Evolutionary conservation across 2,329 filamentous ascomycete genomes (phyloP), one percentile per base, ranked within the genome.

Genomic region (Paecilomyces fulvus): DNA sequence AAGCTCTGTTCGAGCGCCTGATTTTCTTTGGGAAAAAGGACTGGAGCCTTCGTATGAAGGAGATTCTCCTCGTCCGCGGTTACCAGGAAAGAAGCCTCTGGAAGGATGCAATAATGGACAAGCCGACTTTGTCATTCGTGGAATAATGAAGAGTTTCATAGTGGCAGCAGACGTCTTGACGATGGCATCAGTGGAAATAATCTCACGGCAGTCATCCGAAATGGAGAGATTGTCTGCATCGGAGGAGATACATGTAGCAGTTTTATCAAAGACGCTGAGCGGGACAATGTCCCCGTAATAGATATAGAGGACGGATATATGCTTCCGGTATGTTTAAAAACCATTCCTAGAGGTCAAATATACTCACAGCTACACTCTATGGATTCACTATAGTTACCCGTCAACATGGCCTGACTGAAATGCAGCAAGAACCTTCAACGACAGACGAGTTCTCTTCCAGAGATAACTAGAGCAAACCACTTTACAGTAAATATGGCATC

Each of bases 1-100:
- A 2, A 73, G 79, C 33, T 17, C 33, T 14, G 12, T 37, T 3
- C 33, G 33, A n/a, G 33, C 33, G 33, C n/a, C 12, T 2, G 33
- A 37, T 6, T 37, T 12, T 37, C 33, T 37, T n/a, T 37, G 33
- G 33, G 7, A 37, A 3, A 12, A n/a, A 37, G n/a, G 12, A 37
- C 5, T 37, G n/a, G 33, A 37, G 12, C 33, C 33, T 14, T 37
- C 33, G 12, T 37, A 37, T 14, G 25, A 28, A 37, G 33, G n/a
- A 37, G 6, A 14, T 12, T 14, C 5, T n/a, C 11, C 33, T 14
- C 11, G 3, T 37, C n/a, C 33, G 33, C 33, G 33, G 10, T 7
- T 37, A 37, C 33, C 33, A 14, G 33, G 33, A 14, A 37, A 37
- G 12, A 37, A 37, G 6, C 1, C 1, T 14, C 1, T 37, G 5